A percentile compares a stretch with the other conserved stretches of the same genome.
These are phyloP conservation scores for Suillus plorans DNA, from an alignment of 768 basidiomycete species.

Conservation along the genomic window DNA sequence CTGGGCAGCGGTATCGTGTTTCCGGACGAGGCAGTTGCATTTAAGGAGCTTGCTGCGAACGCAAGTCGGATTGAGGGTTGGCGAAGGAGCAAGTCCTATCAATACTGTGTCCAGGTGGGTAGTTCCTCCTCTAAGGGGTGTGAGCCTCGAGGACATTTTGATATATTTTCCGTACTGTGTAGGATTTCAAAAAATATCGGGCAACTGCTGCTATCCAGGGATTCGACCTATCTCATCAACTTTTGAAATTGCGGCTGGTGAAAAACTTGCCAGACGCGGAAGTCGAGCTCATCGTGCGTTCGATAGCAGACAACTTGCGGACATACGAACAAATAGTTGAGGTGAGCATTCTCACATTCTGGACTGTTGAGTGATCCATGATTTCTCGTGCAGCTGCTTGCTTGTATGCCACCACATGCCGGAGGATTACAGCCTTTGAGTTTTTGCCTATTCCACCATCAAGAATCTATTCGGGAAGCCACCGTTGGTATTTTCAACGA, in stretches of 20 bases:
- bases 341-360: slow-evolving; percentile 41
- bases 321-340: slow-evolving; percentile 89
- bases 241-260: slow-evolving; percentile 74
- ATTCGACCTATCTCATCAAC: slow-evolving; percentile 85
- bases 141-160: background rate
- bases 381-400: slow-evolving; percentile 60
- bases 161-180: background rate
- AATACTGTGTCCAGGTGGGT: slow-evolving; percentile 66
- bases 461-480: slow-evolving; percentile 68
- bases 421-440: slow-evolving; percentile 85
- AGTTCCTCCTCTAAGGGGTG: background rate
- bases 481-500: slow-evolving; percentile 85
- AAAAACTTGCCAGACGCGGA: slow-evolving; percentile 75
- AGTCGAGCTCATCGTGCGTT: slow-evolving; percentile 69
- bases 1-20: slow-evolving; percentile 86
- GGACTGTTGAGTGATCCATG: background rate
- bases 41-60: slow-evolving; percentile 73
- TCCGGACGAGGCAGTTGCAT: slow-evolving; percentile 62
- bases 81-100: slow-evolving; percentile 81
- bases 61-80: slow-evolving; percentile 91
- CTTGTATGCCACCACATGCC: slow-evolving; percentile 68
- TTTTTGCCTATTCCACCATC: slow-evolving; percentile 90
- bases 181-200: slow-evolving; percentile 69
- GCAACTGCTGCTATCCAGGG: slow-evolving; percentile 64
- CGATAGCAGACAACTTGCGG: slow-evolving; percentile 67